Percentiles rank a stretch among this genome's conserved stretches.
Conservation (phyloP, 164 flowering plant genomes). For the Aristolochia fimbriata region DNA sequence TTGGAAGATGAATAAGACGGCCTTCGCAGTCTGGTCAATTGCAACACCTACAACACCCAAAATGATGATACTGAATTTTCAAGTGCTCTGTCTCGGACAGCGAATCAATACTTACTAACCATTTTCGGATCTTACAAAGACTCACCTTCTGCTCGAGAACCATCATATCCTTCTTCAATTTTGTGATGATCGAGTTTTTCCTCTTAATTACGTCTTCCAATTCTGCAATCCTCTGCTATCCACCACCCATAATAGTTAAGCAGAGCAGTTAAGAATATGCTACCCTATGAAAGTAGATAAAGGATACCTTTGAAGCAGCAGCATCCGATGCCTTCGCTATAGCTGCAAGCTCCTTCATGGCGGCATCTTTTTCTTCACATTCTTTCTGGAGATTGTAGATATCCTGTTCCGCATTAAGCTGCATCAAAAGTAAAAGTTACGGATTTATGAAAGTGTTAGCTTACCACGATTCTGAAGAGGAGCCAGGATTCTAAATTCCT, state of each 20-base stretch:
- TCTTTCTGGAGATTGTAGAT: conserved; percentile 50
- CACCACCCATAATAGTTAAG: neutral
- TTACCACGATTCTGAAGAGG: no score
- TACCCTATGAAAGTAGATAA: neutral
- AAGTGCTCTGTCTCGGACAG: neutral
- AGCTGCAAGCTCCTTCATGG: conserved; percentile 48
- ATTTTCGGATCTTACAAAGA: neutral
- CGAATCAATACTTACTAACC: neutral
- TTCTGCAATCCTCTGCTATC: conserved; percentile 65
- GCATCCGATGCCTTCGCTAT: conserved; percentile 36
- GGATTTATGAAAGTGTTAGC: no score
- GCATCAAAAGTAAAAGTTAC: conserved; percentile 4
- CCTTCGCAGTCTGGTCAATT: conserved; percentile 54
- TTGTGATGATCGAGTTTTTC: conserved; percentile 54
- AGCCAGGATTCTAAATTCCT: no score
- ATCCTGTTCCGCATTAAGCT: conserved; percentile 60
- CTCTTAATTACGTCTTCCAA: conserved; percentile 67
- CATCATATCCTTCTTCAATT: conserved; percentile 58
- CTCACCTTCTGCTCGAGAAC: conserved; percentile 76
- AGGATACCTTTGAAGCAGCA: conserved; percentile 49
- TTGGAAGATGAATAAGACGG: conserved; percentile 36
- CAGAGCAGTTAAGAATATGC: neutral
- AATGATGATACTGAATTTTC: neutral
- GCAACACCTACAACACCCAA: conserved; percentile 35
- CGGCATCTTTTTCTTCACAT: conserved; percentile 64